Evolutionary conservation across 495 filamentous ascomycete genomes (phyloP), one percentile per base, ranked within the genome.

Genomic region (Cercophora newfieldiana): DNA sequence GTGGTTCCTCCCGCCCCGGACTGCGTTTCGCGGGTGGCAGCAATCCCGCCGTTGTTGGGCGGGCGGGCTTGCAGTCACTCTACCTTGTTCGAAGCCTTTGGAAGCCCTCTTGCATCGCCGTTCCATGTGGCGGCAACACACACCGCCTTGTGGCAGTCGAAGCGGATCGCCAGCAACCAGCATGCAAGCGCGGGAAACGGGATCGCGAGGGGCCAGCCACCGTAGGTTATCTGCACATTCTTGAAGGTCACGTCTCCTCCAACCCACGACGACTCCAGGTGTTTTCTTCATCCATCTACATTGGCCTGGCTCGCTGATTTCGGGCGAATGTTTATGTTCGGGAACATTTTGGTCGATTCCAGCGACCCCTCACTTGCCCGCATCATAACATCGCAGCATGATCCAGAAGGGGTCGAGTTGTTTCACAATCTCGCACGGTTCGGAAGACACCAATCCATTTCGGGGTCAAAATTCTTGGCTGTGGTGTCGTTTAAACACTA

Each of bases 391-490:
- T 31, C 51, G 50, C 30, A 33, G 10, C 55, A 65, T 51, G 33
- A 29, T 47, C 26, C 4, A 14, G 28, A 57, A 31, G 26, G 54
- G 22, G 54, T 30, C 24, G 21, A 25, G 7, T 53, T 18, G 67
- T 72, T 72, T 69, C 67, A 69, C 56, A 63, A 61, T 65, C 58
- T 59, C 63, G 64, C 22, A 47, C 24, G 26, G 30, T 21, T 50
- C 54, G 44, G 12, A 60, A 18, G 30, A 25, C 63, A 51, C 61
- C 65, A 65, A 24, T 18, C 69, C 66, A 8, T 14, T 60, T 66
- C 51, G n/a, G 54, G 47, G 4, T 65, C 65, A 67, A 67, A 47
- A 62, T 60, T 66, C 71, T 70, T 72, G 66, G 66, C 66, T 61
- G 7, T 54, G 55, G 55, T 58, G 64, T 8, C 54, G 16, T 57